Base-by-base conservation (phyloP, 176 grass and related monocot species). In the Panicum miliaceum region DNA sequence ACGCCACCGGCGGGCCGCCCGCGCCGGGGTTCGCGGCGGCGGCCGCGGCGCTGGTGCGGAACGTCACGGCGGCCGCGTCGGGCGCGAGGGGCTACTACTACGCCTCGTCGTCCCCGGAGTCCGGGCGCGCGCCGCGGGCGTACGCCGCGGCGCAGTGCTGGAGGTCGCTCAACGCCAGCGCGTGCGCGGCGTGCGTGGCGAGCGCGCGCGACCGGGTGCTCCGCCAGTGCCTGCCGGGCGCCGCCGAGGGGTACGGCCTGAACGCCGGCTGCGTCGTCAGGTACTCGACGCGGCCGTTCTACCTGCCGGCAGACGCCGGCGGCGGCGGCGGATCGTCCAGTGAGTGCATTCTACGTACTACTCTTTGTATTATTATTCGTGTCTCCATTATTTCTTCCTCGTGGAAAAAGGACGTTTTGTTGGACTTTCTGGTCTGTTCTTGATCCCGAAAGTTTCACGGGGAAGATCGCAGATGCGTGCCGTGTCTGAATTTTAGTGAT, bases 111-210 rank as follows among this genome's bases (percentile, higher is more conserved):
- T 50, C 42, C 1, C 0, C 4, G 51, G 59, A 18, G 2, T 68
- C n/a, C 13, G 16, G 76, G 18, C 27, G 72, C 8, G 47, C 64
- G 6, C 1, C 46, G 66, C 81, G 52, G 20, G 91, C 84, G 25
- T 97, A 94, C 62, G 94, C 91, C 8, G 90, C 86, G 53, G 91
- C 91, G 26, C 87, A 97, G 90, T 97, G 94, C 81, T 97, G 94
- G 94, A 86, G 77, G 52, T 94, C 94, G 66, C 87, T 97, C 13
- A 94, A 97, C 84, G 87, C 80, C 57, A 92, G 42, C 45, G 79
- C 81, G 52, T 97, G 94, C 87, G 76, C 69, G 36, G 82, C 86
- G 25, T 97, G 94, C 77, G 73, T 94, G 46, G 73, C 68, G 2
- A 92, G 64, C 86, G 91, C 91, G 50, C 63, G 76, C 35, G 67